Evolutionary conservation across 441 rosid genomes (phyloP), one percentile per base, ranked within the genome.

Genomic region (Francoa sonchifolia): DNA sequence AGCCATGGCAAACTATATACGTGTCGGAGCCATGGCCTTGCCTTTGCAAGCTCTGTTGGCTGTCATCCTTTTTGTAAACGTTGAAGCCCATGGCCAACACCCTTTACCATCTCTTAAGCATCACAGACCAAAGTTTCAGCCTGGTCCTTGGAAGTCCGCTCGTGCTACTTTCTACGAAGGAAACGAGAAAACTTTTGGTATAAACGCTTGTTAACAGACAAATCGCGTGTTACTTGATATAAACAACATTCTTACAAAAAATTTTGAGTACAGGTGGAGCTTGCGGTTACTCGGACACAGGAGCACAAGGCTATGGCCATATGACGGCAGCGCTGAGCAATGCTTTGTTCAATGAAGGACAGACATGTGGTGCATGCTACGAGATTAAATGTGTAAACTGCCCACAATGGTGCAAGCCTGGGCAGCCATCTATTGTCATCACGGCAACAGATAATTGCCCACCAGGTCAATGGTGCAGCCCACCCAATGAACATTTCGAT

Each of bases 391-490:
- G 81, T 19, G 41, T 27, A 0, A 35, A 67, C 17, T 34, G 42
- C 36, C 58, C 77, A 13, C 25, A 67, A 33, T 68, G 76, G 72
- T 77, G 85, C 74, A 59, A 63, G 38, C 45, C 57, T 8, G 73
- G 76, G 0, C 58, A 56, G 30, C 62, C 59, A 2, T 59, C 81
- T 20, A 62, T 77, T 5, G 6, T 44, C 19, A 48, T 77, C 19
- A 73, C 81, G 0, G 81, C 63, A 27, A 77, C 85, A 2, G 64
- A 77, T 50, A 57, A 31, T 15, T 77, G 85, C 59, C 85, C 85
- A 0, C 73, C 77, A 10, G 81, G 69, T 0, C 78, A 78, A 6
- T 77, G 81, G 85, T 77, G 85, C 70, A 54, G 68, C 37, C 47
- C 57, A 1, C 75, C 82, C 3, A 52, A 47, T 0, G 57, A 67